A percentile compares a stretch with the other conserved stretches of the same genome.
Evolutionary conservation across 2,329 filamentous ascomycete species (phyloP).

Genomic region (Trichoderma sp.): DNA sequence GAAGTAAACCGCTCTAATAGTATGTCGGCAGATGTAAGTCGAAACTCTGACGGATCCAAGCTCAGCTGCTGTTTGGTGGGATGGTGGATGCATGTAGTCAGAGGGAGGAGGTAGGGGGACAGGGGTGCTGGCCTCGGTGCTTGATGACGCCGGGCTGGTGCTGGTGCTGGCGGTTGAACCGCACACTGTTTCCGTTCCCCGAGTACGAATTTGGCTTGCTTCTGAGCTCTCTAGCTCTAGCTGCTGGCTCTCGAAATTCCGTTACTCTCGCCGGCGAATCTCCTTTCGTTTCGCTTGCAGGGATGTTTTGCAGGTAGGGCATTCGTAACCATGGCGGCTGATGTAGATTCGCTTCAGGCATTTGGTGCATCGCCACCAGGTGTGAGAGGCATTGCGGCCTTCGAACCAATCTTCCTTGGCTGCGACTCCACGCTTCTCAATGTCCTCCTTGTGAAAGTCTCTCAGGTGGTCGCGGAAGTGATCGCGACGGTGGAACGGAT

Average conservation of each 20-base stretch:
- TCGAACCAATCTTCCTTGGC: slow-evolving; percentile 40
- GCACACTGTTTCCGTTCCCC: background rate
- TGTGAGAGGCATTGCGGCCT: slow-evolving; percentile 37
- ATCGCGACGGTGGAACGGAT: slow-evolving; percentile 53
- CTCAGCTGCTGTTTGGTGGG: slow-evolving; percentile 8
- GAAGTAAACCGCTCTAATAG: background rate
- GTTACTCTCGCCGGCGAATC: slow-evolving; percentile 29
- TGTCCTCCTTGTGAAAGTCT: slow-evolving; percentile 55
- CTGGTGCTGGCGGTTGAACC: background rate
- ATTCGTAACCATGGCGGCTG: slow-evolving; percentile 43
- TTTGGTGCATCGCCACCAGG: slow-evolving; percentile 56
- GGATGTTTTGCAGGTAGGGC: slow-evolving; percentile 45
- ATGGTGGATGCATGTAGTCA: background rate
- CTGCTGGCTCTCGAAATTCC: background rate
- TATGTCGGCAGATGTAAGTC: slow-evolving; percentile 17
- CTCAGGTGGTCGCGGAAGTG: slow-evolving; percentile 58
- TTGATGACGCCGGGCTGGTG: background rate
- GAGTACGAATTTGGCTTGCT: slow-evolving; percentile 1
- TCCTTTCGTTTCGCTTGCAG: slow-evolving; percentile 47
- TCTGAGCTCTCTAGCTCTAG: background rate
- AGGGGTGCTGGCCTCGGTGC: background rate
- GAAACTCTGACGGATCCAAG: slow-evolving; percentile 1
- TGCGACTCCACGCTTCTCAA: slow-evolving; percentile 45
- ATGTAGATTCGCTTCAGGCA: slow-evolving; percentile 49
- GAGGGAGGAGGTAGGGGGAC: background rate